These are phyloP conservation scores for Cordyceps javanica DNA, from an alignment of 2,329 filamentous ascomycete genomes.

Conservation along the genomic window DNA sequence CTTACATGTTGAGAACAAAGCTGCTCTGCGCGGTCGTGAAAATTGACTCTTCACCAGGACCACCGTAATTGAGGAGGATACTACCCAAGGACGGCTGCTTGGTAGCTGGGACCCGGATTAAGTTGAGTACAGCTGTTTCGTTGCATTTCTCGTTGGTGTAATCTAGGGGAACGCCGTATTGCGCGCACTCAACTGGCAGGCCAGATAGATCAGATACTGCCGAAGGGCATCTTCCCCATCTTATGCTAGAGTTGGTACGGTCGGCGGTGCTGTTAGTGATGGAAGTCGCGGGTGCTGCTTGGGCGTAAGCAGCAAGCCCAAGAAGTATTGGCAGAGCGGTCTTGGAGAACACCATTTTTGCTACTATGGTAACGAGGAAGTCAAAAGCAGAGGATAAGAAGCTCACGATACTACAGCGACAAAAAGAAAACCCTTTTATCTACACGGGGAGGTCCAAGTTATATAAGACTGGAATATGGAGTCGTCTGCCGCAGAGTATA, in stretches of 20 bases:
- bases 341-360: not conserved
- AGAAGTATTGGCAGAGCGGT: not conserved
- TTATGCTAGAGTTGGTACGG: not conserved
- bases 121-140: conserved; percentile 10
- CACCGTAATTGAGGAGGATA: conserved; percentile 27
- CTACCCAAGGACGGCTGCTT: conserved; percentile 21
- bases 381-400: not conserved
- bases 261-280: not conserved
- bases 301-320: not conserved
- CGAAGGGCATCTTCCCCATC: not conserved
- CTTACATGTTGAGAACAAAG: not conserved
- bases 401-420: not conserved
- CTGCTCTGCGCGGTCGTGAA: not conserved
- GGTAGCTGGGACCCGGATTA: conserved; percentile 11
- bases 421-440: not conserved
- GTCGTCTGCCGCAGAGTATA: not conserved
- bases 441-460: not conserved
- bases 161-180: conserved; percentile 16
- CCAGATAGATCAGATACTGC: not conserved
- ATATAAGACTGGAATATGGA: not conserved
- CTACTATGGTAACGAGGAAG: not conserved
- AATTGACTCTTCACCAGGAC: conserved; percentile 16
- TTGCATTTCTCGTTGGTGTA: conserved; percentile 12
- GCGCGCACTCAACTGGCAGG: conserved; percentile 15
- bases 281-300: not conserved